A percentile compares a stretch with the other conserved stretches of the same genome.
Conservation (phyloP, 2,329 filamentous ascomycete genomes). For the Paradendryphiella salina region DNA sequence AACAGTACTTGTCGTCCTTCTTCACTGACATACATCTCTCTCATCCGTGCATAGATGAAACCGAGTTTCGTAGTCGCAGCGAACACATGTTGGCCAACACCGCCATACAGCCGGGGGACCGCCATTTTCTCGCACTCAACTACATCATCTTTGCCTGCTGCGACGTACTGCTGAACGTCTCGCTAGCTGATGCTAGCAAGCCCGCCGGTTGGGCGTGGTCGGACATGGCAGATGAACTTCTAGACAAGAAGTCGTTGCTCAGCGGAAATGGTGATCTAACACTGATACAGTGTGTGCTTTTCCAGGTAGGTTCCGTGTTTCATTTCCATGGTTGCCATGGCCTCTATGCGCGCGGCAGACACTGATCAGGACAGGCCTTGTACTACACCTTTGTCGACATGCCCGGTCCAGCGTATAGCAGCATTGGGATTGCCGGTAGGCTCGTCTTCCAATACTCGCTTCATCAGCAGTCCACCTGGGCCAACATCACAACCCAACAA, state of each 20-base stretch:
- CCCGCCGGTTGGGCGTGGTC: slow-evolving; percentile 39
- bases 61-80: slow-evolving; percentile 29
- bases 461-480: slow-evolving; percentile 32
- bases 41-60: slow-evolving; percentile 39
- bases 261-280: slow-evolving; percentile 27
- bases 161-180: slow-evolving; percentile 17
- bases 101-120: slow-evolving; percentile 20
- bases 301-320: slow-evolving; percentile 25
- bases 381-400: slow-evolving; percentile 35
- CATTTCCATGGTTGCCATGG: neutral
- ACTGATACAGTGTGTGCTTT: slow-evolving; percentile 35
- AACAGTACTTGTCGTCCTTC: slow-evolving; percentile 31
- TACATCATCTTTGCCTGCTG: slow-evolving; percentile 38
- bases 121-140: slow-evolving; percentile 36
- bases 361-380: slow-evolving; percentile 27
- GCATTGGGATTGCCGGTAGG: slow-evolving; percentile 35
- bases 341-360: neutral
- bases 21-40: slow-evolving; percentile 34
- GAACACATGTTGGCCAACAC: slow-evolving; percentile 28
- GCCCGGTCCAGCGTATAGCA: slow-evolving; percentile 36
- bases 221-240: slow-evolving; percentile 32
- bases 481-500: slow-evolving; percentile 17
- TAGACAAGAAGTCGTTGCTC: slow-evolving; percentile 30
- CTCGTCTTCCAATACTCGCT: slow-evolving; percentile 35
- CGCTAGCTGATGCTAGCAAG: slow-evolving; percentile 9